Evolutionary conservation across 2,329 filamentous ascomycete genomes (phyloP), one percentile per base, ranked within the genome.

Genomic region (Amphichorda felina): DNA sequence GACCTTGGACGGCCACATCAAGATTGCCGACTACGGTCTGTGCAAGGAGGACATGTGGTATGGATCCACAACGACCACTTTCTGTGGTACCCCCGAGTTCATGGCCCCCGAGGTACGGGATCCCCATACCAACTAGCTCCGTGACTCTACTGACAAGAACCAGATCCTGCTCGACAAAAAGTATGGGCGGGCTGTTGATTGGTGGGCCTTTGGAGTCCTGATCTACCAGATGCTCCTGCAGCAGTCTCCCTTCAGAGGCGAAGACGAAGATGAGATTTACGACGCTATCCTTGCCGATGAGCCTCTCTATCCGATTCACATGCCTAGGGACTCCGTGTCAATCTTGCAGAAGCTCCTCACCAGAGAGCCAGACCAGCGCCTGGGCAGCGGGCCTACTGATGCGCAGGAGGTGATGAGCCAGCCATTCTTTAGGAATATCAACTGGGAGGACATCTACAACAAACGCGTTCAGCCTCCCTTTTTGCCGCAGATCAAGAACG

Each of bases 41-140:
- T 98, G 93, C 67, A 98, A 98, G 62, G 91, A 98, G 56, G 88
- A 98, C 49, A 98, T 98, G 91, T 98, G 89, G 88, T 98, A 93
- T 54, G 87, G 87, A 30, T 89, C 84, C 38, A 95, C 84, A 3
- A 98, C 91, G 0, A 89, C 88, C 62, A 98, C 91, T 7, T 98
- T 98, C 67, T 98, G 91, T 55, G 91, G 91, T 59, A 98, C 91
- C n/a, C 91, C 91, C 13, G 91, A 98, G 55, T 98, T 98, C 47
- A 98, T 98, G 91, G 91, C 91, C 8, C 91, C 91, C 8, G 91
- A 98, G 70, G 86, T 93, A 69, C 50, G 66, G 51, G 11, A 13
- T 24, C 14, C 10, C 10, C 11, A 10, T 33, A 14, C 9, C 7
- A 15, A 22, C 5, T 16, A 9, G 8, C 28, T 10, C 30, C 33